These are phyloP conservation scores for Ustilago shanxiensis DNA, from an alignment of 1,284 basidiomycete genomes.

Conservation along the genomic window DNA sequence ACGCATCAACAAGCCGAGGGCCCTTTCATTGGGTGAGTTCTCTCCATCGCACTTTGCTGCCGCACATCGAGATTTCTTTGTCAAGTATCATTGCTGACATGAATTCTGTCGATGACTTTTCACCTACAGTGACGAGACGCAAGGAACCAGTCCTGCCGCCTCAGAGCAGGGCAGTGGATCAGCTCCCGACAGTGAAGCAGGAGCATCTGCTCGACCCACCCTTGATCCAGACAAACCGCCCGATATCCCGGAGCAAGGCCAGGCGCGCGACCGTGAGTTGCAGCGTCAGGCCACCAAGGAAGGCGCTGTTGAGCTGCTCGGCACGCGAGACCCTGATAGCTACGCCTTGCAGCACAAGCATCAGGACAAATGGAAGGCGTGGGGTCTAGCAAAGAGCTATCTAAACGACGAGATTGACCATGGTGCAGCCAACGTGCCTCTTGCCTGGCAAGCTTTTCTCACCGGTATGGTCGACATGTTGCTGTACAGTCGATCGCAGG, in stretches of 20 bases:
- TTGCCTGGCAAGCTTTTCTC: constrained; percentile 60
- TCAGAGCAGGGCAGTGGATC: constrained; percentile 14
- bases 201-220: background rate
- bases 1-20: constrained; percentile 6
- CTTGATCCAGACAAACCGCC: constrained; percentile 41
- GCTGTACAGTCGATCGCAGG: constrained; percentile 51
- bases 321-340: constrained; percentile 35
- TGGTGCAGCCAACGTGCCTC: constrained; percentile 48
- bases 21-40: constrained; percentile 44
- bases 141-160: background rate
- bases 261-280: constrained; percentile 33
- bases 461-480: constrained; percentile 61
- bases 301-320: constrained; percentile 41
- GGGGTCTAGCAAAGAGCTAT: constrained; percentile 40
- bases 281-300: constrained; percentile 40
- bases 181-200: background rate
- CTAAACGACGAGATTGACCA: constrained; percentile 58
- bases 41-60: background rate
- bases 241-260: constrained; percentile 12
- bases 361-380: constrained; percentile 18
- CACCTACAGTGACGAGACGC: constrained; percentile 24
- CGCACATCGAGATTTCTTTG: background rate
- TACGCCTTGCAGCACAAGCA: constrained; percentile 27
- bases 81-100: constrained; percentile 1
- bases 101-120: background rate